Conservation (phyloP, 345 rosid genomes). For the Ceriops decandra region DNA sequence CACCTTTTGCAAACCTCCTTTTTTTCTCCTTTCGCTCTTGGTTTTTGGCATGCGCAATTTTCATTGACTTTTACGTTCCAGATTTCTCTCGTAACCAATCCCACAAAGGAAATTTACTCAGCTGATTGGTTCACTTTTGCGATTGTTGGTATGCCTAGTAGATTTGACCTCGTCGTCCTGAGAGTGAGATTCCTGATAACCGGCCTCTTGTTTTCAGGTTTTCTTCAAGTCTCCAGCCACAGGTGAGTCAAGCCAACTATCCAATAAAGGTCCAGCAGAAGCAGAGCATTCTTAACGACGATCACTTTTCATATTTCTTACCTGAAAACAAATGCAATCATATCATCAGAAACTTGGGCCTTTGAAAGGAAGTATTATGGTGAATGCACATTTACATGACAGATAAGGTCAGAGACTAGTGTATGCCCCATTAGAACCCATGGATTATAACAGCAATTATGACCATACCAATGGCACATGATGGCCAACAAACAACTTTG, state of each 20-base stretch:
- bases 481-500: slow-evolving; percentile 13
- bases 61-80: neutral
- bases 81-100: slow-evolving; percentile 5
- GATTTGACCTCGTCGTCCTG: neutral
- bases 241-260: neutral
- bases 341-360: slow-evolving; percentile 5
- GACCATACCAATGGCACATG: slow-evolving; percentile 8
- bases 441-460: neutral
- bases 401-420: neutral
- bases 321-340: slow-evolving; percentile 34
- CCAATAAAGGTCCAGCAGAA: neutral
- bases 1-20: neutral
- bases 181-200: neutral
- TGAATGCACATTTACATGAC: neutral
- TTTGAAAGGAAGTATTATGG: neutral
- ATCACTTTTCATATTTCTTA: slow-evolving; percentile 49
- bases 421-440: slow-evolving; percentile 1
- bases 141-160: neutral
- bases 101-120: neutral
- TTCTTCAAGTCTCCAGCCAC: neutral
- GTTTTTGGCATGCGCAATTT: neutral
- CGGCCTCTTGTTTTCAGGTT: neutral
- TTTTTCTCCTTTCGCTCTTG: neutral
- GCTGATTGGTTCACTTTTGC: neutral
- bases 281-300: neutral